A percentile compares a stretch with the other conserved stretches of the same genome.
These are phyloP conservation scores for Fagopyrum tataricum DNA, from an alignment of 148 eudicot genomes.

Conservation along the genomic window DNA sequence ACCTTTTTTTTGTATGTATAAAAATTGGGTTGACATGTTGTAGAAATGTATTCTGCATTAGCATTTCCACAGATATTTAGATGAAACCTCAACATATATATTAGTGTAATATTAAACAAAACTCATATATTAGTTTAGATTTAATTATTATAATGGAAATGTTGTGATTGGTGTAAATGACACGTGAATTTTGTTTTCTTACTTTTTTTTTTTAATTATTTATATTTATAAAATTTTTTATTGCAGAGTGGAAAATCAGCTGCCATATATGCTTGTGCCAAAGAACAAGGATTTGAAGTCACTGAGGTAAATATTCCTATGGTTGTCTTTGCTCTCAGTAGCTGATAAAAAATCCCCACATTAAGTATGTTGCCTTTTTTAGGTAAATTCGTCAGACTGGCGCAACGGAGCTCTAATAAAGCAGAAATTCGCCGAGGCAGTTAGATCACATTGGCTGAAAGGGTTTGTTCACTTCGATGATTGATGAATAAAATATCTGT, in stretches of 20 bases:
- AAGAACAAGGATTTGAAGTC: constrained; percentile 87
- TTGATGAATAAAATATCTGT: not conserved
- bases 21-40: too few relatives aligned
- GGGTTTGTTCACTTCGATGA: constrained; percentile 34
- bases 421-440: constrained; percentile 81
- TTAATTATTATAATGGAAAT: not conserved
- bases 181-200: not conserved
- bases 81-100: too few relatives aligned
- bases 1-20: too few relatives aligned
- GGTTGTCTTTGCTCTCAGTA: not conserved
- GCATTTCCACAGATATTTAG: too few relatives aligned
- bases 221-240: not conserved
- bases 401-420: constrained; percentile 79
- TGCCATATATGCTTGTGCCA: constrained; percentile 94
- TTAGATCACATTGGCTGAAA: constrained; percentile 73
- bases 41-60: too few relatives aligned
- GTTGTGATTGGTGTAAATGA: not conserved
- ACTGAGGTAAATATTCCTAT: constrained; percentile 53
- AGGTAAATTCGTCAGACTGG: constrained; percentile 99
- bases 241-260: constrained; percentile 98
- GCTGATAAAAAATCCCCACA: not conserved
- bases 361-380: constrained; percentile 15
- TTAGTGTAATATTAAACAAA: too few relatives aligned
- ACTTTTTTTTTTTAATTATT: too few relatives aligned
- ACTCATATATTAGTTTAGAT: not conserved